These are phyloP conservation scores for Hirschioporus abietinus DNA, from an alignment of 768 basidiomycete species.

Conservation along the genomic window DNA sequence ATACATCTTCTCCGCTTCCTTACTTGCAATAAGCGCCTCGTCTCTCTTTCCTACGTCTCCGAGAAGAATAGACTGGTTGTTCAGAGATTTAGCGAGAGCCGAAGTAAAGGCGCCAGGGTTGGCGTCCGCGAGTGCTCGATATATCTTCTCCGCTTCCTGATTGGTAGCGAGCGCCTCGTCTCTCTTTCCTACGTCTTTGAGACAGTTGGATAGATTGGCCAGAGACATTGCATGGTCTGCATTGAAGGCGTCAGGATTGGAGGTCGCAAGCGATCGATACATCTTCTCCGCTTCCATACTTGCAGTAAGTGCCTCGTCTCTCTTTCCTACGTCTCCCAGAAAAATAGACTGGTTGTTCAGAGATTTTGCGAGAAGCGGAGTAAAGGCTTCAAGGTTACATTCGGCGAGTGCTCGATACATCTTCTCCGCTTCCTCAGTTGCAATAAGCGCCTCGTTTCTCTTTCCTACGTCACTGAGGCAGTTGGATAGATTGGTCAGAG, in stretches of 20 bases:
- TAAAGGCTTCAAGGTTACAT: not conserved
- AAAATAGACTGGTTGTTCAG: conserved; percentile 3
- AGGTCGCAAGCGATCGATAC: not conserved
- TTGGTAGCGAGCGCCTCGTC: no score
- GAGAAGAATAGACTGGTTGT: no score
- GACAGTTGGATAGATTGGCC: no score
- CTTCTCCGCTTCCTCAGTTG: conserved; percentile 5
- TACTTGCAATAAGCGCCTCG: conserved; percentile 8
- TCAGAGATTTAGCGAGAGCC: no score
- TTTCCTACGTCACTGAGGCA: conserved; percentile 7
- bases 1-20: conserved; percentile 9
- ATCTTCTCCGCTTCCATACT: conserved; percentile 6
- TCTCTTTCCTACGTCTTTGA: no score
- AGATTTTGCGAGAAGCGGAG: not conserved
- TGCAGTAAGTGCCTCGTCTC: conserved; percentile 5
- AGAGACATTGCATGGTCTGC: not conserved
- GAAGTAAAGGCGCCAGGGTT: no score
- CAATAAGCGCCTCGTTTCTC: conserved; percentile 7
- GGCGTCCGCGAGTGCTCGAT: not conserved
- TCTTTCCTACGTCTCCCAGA: not conserved
- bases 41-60: not conserved
- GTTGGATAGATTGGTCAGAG: conserved; percentile 10
- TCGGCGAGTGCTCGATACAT: not conserved
- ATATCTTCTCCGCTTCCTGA: conserved; percentile 7
- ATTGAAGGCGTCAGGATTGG: not conserved